Conservation (phyloP, 176 grass and related monocot genomes). For the Hyparrhenia diplandra region DNA sequence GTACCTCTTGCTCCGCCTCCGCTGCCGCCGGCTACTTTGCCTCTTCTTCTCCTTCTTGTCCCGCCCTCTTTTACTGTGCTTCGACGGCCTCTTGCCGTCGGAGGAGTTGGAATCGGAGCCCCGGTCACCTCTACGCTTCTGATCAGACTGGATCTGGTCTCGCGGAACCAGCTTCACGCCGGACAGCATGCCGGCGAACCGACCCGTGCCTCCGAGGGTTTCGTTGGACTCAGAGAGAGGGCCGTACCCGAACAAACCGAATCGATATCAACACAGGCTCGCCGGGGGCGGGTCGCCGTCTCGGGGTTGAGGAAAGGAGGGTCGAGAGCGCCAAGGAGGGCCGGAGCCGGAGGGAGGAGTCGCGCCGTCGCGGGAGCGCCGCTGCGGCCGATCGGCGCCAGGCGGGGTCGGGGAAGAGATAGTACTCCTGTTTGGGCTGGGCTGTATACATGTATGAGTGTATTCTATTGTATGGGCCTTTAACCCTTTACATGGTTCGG, state of each 20-base stretch:
- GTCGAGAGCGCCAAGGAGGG: no score
- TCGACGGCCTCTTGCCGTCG: constrained; percentile 12
- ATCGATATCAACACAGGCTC: no score
- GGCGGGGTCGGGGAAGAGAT: no score
- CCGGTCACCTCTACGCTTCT: constrained; percentile 15
- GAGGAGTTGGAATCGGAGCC: constrained; percentile 46
- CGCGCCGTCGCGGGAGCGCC: no score
- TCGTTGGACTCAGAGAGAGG: background rate
- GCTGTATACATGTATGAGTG: no score
- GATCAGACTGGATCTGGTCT: constrained; percentile 17
- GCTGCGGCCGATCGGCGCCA: no score
- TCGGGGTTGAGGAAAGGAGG: background rate
- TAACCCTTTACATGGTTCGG: no score
- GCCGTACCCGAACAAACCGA: no score
- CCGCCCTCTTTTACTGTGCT: constrained; percentile 10
- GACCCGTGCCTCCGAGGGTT: background rate
- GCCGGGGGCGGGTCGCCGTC: no score
- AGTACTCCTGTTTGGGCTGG: no score
- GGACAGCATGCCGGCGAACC: background rate
- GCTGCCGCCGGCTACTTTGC: constrained; percentile 2
- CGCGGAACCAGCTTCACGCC: constrained; percentile 56
- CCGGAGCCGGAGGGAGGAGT: no score
- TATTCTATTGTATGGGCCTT: no score
- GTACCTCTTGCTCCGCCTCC: constrained; percentile 19
- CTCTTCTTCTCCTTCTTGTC: constrained; percentile 36